phyloP scores from a whole-genome alignment of 176 grass and related monocot genomes.

The Panicum miliaceum region DNA sequence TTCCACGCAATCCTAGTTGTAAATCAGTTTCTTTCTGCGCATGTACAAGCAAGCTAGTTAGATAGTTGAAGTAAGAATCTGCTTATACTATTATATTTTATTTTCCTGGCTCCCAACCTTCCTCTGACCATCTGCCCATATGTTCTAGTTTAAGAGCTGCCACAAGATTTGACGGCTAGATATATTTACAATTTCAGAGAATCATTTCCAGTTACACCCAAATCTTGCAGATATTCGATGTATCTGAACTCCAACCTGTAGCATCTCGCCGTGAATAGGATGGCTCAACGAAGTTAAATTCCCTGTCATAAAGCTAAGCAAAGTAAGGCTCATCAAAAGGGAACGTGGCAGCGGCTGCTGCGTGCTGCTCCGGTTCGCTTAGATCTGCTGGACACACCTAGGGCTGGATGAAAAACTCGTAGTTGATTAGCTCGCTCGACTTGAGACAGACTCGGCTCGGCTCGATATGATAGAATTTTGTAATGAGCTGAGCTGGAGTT shows the following conservation, averaged over 20 bases:
- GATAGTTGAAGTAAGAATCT: background rate
- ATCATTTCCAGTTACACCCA: conserved; percentile 18
- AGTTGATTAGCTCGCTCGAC: too few species aligned
- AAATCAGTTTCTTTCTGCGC: background rate
- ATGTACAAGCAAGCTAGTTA: background rate
- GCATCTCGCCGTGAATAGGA: conserved; percentile 17
- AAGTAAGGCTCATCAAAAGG: background rate
- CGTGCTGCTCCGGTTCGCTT: background rate
- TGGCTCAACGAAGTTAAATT: conserved; percentile 12
- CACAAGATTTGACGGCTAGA: conserved; percentile 13
- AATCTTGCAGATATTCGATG: conserved; percentile 45
- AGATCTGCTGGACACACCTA: background rate
- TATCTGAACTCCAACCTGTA: conserved; percentile 29
- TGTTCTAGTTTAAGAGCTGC: conserved; percentile 1
- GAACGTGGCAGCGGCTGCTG: background rate
- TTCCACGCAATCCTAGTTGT: background rate
- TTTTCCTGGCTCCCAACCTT: background rate
- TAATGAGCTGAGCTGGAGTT: too few species aligned
- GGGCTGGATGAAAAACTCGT: too few species aligned
- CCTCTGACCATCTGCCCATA: background rate
- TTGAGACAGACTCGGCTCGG: too few species aligned
- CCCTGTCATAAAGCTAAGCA: background rate
- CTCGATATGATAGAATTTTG: too few species aligned
- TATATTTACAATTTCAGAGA: background rate
- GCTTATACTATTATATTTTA: background rate